phyloP scores from a whole-genome alignment of 1,284 basidiomycete genomes.

The Cryptococcus sp. region DNA sequence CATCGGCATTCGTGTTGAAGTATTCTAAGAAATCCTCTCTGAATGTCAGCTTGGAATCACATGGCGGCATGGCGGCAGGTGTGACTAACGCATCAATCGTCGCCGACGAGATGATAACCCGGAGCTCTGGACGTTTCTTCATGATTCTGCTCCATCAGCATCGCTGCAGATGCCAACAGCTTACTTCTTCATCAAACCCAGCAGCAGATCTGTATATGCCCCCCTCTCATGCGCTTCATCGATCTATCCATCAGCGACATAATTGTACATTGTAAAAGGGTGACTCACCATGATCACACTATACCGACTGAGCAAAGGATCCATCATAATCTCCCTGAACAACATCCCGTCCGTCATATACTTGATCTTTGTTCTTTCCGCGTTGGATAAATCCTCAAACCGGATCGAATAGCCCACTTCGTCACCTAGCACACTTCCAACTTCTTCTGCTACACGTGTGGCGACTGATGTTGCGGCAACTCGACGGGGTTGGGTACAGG shows the following conservation, averaged over 20 bases:
- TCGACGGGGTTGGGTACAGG: conserved; percentile 89
- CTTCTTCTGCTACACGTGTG: conserved; percentile 78
- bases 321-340: conserved; percentile 86
- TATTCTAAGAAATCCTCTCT: conserved; percentile 74
- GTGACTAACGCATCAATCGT: conserved; percentile 71
- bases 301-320: conserved; percentile 81
- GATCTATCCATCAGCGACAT: conserved; percentile 53
- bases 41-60: not conserved
- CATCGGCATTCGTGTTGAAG: conserved; percentile 58
- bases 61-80: not conserved
- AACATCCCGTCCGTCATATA: conserved; percentile 99
- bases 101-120: conserved; percentile 89
- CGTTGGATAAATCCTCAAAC: conserved; percentile 86
- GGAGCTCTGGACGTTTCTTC: conserved; percentile 76
- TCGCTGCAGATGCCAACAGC: too few species aligned
- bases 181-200: conserved; percentile 88
- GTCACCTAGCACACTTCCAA: conserved; percentile 80
- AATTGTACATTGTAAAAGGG: not conserved
- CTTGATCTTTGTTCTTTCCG: conserved; percentile 77
- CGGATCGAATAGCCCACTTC: conserved; percentile 98
- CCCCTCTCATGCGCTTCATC: conserved; percentile 98
- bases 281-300: conserved; percentile 83
- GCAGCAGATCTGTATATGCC: conserved; percentile 85
- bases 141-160: conserved; percentile 61
- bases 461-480: conserved; percentile 96